Evolutionary conservation across 768 basidiomycete species (phyloP), one percentile per base, ranked within the genome.

Genomic region (Leccinum incarnatum): DNA sequence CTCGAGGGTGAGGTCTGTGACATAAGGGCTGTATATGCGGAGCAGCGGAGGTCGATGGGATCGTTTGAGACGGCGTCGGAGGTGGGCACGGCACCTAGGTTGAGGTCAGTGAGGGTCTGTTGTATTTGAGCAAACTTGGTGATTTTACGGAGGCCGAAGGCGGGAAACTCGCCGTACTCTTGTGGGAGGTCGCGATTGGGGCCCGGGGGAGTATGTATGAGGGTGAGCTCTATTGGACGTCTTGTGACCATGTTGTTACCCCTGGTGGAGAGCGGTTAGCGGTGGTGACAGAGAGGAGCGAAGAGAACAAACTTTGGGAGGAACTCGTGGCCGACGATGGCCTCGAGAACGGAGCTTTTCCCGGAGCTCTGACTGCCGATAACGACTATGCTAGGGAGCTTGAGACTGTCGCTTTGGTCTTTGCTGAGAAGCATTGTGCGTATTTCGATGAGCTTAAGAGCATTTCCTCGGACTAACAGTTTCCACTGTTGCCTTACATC

Each of bases 201-300:
- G 3, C 17, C 58, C 17, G 82, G 71, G 21, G 93, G 93, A 0
- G 91, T 96, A 69, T 99, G 93, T 58, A 98, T 88, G 51, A 99
- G 87, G 3, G 97, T 99, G 59, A 99, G 84, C 70, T 99, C 97
- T 67, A 99, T 98, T 2, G 97, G 97, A 55, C 97, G 88, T 1
- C 97, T 89, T 2, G 97, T 99, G 34, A 98, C 97, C 97, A 99
- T 99, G 74, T 98, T 98, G 74, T 94, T 89, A 56, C 97, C 97
- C 76, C 96, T 98, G 68, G 17, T 34, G 4, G 21, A 47, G 50
- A 30, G 46, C 29, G 51, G 54, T 56, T 51, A 62, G 49, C 37
- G 23, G 37, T 40, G 23, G 17, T 21, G 55, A 40, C 30, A 46
- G 37, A 10, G 45, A 55, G 48, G 12, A 51, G 40, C 21, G 15